Conservation (phyloP, 768 basidiomycete genomes). For the Rhizopogon vesiculosus region DNA sequence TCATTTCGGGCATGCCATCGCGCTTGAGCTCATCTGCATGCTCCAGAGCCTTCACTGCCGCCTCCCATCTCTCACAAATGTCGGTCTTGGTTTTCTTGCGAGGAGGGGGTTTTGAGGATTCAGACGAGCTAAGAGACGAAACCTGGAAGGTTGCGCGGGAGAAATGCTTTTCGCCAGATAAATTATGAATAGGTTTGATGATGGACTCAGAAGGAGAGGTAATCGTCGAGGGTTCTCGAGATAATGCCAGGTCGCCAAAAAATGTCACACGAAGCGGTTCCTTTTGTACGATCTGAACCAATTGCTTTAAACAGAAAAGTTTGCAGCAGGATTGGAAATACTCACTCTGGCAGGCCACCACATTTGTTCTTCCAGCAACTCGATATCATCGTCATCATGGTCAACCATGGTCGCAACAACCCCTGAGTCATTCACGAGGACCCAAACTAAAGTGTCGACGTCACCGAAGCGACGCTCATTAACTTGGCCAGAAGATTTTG, state of each 20-base stretch:
- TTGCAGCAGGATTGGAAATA: slow-evolving; percentile 9
- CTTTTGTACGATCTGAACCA: slow-evolving; percentile 18
- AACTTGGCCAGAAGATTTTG: neutral
- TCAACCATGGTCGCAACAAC: slow-evolving; percentile 22
- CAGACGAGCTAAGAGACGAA: slow-evolving; percentile 3
- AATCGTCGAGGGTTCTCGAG: slow-evolving; percentile 21
- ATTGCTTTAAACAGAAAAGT: neutral
- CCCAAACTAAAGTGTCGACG: slow-evolving; percentile 46
- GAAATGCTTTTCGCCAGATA: slow-evolving; percentile 39
- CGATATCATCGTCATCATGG: slow-evolving; percentile 20
- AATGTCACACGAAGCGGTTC: slow-evolving; percentile 24
- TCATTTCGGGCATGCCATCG: slow-evolving; percentile 44
- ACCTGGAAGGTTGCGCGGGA: slow-evolving; percentile 30
- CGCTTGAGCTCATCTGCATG: slow-evolving; percentile 36
- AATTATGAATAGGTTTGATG: slow-evolving; percentile 33
- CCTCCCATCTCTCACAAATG: slow-evolving; percentile 40
- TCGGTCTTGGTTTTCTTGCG: slow-evolving; percentile 32
- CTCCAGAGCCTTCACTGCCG: slow-evolving; percentile 44
- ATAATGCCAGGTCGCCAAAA: slow-evolving; percentile 26
- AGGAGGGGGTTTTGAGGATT: slow-evolving; percentile 28
- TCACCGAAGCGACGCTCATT: slow-evolving; percentile 13
- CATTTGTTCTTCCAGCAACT: slow-evolving; percentile 19
- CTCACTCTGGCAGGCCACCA: slow-evolving; percentile 77
- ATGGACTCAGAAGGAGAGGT: slow-evolving; percentile 33
- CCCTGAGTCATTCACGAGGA: slow-evolving; percentile 41